Evolutionary conservation across 345 rosid genomes (phyloP).

Genomic region (Luvunga scandens): DNA sequence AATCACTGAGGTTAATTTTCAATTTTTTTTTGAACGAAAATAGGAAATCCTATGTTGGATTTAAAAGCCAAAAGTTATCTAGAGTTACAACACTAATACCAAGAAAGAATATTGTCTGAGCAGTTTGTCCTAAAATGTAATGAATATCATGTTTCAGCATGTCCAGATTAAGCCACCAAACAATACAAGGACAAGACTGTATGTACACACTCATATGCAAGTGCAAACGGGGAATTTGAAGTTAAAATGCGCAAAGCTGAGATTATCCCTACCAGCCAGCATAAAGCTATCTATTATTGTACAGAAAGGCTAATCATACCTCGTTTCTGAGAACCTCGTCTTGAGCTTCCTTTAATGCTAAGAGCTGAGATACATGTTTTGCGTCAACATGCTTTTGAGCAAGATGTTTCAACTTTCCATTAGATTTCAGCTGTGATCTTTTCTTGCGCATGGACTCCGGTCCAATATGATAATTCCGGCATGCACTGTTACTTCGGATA

Average conservation of each 20-base stretch:
- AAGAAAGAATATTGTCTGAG: not conserved
- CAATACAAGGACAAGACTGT: not conserved
- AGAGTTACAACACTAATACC: not conserved
- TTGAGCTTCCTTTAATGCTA: constrained; percentile 65
- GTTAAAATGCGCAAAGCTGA: not conserved
- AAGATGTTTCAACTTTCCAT: constrained; percentile 50
- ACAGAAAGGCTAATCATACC: constrained; percentile 37
- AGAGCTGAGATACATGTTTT: constrained; percentile 49
- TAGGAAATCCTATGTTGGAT: not conserved
- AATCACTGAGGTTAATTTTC: not conserved
- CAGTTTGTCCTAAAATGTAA: not conserved
- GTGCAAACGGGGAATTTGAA: not conserved
- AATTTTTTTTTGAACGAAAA: not conserved
- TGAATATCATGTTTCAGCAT: not conserved
- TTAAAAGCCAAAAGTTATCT: not conserved
- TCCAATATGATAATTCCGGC: constrained; percentile 43
- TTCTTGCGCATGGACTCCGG: constrained; percentile 50
- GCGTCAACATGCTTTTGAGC: constrained; percentile 52
- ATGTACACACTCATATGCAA: not conserved
- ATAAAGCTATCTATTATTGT: not conserved
- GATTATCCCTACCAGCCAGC: not conserved
- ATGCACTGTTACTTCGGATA: constrained; percentile 42
- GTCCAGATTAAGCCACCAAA: not conserved
- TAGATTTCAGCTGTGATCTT: constrained; percentile 43
- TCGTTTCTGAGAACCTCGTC: constrained; percentile 70